Evolutionary conservation across 2,329 filamentous ascomycete genomes (phyloP), one percentile per base, ranked within the genome.

Genomic region (Pseudocercospora eumusae): DNA sequence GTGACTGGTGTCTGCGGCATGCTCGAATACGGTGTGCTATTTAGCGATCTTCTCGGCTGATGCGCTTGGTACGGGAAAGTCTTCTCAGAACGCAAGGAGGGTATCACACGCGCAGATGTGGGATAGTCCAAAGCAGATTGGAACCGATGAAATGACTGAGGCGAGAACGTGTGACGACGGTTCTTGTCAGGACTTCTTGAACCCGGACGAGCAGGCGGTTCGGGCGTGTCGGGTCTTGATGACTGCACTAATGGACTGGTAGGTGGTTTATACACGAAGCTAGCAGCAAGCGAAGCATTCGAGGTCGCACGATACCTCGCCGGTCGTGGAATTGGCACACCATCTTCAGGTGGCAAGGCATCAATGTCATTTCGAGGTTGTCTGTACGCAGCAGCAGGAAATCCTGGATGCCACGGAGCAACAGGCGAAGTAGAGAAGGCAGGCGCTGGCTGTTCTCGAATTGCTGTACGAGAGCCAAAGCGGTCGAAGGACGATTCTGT

Each of bases 171-270:
- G 68, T 92, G 88, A 21, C 91, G 84, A 50, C 90, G 83, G 15
- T 83, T 83, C 50, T 75, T 77, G 28, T 84, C 81, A 15, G 78
- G 75, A 61, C 78, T 81, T 62, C 68, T 71, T 1, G 78, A 78
- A 18, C 68, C 64, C 47, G 74, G 74, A 55, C 75, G 68, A 40
- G 74, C 74, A 20, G 66, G 59, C 10, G 70, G 72, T 56, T 74
- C 72, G 3, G 72, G 72, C 27, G 69, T 73, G 56, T 75, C 68
- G 20, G 74, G 68, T 65, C 72, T 40, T 18, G 71, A 71, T 49
- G 71, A 64, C 62, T 97, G 88, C 0, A 96, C 93, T 10, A 99
- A 81, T 13, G 95, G 95, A 70, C 93, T 98, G 1, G 95, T 98
- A 0, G 95, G 93, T 2, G 91, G 86, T 76, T 93, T 89, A 64